Base-by-base conservation (phyloP, 192 early-diverging fungal species). In the Mortierella alpina region DNA sequence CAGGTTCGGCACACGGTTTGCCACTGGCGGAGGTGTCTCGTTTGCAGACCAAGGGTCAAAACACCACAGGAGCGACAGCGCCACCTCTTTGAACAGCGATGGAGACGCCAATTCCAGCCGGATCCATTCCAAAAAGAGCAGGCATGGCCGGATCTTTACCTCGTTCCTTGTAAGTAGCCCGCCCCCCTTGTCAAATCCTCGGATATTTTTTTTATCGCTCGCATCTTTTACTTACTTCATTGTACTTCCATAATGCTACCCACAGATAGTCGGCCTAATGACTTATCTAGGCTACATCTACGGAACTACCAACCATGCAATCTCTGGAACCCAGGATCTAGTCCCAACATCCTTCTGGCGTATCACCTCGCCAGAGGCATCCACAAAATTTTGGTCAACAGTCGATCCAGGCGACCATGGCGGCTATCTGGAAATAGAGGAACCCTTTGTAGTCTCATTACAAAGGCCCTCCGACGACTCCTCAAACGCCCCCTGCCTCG, bases 351-450 rank as follows among this genome's bases (percentile, higher is more conserved):
- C 77, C 0, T 80, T 68, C 22, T 80, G 77, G 77, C 63, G 53
- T 13, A 62, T 80, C 13, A 11, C 57, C 17, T 68, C 70, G 11
- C 31, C 64, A 3, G 69, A 72, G 18, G 52, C n/a, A 2, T 59
- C 77, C 7, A 14, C 59, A 18, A 65, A 73, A 9, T 86, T 91
- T 54, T 91, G 90, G 90, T 44, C 74, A 11, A 64, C 74, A 12
- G 75, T 91, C 5, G 88, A 91, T 73, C 87, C 86, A 11, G 51
- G 52, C n/a, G 48, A 83, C 17, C 66, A 60, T 8, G 83, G 84
- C 47, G 83, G 75, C 46, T 90, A 85, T 73, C 51, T 89, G 40
- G 87, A 90, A 65, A 83, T 91, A n/a, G 73, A 85, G 11, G 59
- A 83, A 14, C 77, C 77, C 20, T 51, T 48, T 1, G 77, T 72